Percentiles rank a stretch among this genome's conserved stretches.
phyloP scores from a whole-genome alignment of 78 protist species.

The Reticulomyxa filosa region DNA sequence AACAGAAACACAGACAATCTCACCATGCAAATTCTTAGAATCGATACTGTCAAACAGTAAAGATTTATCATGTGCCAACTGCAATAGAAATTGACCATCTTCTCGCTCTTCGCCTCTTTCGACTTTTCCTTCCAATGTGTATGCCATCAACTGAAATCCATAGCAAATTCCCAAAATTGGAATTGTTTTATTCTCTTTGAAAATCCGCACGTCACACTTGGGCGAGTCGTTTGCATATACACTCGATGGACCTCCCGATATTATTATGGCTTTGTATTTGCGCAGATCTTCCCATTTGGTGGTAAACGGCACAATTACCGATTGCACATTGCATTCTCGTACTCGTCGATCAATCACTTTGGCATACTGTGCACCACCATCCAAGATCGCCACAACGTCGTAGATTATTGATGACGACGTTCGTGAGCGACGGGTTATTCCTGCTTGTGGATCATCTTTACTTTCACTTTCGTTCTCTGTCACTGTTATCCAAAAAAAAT shows the following conservation, averaged over 20 bases:
- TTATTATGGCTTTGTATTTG: constrained; percentile 32
- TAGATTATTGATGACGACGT: no score
- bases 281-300: background rate
- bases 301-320: constrained; percentile 47
- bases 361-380: constrained; percentile 17
- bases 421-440: no score
- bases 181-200: constrained; percentile 25
- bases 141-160: constrained; percentile 71
- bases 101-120: constrained; percentile 43
- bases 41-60: constrained; percentile 28
- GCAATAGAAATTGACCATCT: constrained; percentile 50
- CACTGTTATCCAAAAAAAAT: no score
- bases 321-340: constrained; percentile 59
- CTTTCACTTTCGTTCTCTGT: no score
- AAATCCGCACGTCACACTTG: constrained; percentile 24
- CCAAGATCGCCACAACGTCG: background rate
- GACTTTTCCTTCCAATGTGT: constrained; percentile 46
- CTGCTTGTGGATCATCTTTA: no score
- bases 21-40: background rate
- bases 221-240: constrained; percentile 35
- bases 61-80: background rate
- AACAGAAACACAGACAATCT: no score
- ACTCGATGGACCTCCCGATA: constrained; percentile 70
- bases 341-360: constrained; percentile 70
- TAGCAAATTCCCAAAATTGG: constrained; percentile 85